Evolutionary conservation across 257 asterid genomes (phyloP).

Genomic region (Coffea eugenioides): DNA sequence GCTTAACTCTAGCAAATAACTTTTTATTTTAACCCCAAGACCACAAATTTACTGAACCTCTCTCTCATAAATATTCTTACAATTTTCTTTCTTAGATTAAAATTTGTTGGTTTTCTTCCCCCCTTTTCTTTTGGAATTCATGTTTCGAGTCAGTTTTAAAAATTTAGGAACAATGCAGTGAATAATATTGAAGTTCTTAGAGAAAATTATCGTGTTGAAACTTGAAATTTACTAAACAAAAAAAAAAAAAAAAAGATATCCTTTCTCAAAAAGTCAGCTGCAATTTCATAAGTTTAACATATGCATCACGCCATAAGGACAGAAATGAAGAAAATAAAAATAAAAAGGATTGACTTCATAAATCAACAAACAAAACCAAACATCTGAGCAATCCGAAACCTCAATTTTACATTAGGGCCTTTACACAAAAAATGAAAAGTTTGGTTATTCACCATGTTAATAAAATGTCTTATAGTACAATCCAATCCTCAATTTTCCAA

Average conservation of each 20-base stretch:
- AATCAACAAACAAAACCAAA: background rate
- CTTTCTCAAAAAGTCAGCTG: background rate
- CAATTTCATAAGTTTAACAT: background rate
- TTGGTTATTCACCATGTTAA: background rate
- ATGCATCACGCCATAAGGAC: background rate
- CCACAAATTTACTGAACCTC: background rate
- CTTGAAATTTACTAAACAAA: background rate
- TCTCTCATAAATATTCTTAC: background rate
- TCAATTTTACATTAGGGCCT: background rate
- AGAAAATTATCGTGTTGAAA: background rate
- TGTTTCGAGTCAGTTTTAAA: background rate
- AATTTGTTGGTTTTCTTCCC: no score
- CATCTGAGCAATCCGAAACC: background rate
- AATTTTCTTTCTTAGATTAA: background rate
- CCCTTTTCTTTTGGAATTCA: background rate
- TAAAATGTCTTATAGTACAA: background rate
- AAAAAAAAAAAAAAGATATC: no score
- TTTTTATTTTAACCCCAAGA: background rate
- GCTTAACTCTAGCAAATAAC: background rate
- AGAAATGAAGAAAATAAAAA: background rate
- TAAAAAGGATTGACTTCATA: background rate
- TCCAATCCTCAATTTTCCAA: background rate
- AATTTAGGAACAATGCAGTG: background rate
- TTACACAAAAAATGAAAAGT: background rate
- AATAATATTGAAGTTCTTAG: background rate